A percentile compares a stretch with the other conserved stretches of the same genome.
These are phyloP conservation scores for Globisporangium rhizosaccharum DNA, from an alignment of 352 stramenopile genomes.

Conservation along the genomic window DNA sequence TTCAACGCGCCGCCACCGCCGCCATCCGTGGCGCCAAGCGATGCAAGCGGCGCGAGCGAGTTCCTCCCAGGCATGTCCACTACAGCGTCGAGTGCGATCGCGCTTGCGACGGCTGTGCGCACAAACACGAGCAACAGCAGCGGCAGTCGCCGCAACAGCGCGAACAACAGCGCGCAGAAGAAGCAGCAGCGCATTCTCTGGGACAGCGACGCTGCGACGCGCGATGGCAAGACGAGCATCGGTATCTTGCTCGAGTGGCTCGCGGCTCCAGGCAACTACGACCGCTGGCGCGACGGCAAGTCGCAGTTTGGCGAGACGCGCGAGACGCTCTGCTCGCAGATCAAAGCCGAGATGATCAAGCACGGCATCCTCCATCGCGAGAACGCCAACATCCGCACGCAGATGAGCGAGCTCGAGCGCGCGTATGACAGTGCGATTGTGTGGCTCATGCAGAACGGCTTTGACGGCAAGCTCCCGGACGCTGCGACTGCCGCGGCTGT, in stretches of 20 bases:
- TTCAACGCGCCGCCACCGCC: too few species aligned
- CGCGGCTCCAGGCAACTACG: conserved; percentile 52
- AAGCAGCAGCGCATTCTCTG: conserved; percentile 74
- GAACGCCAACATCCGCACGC: conserved; percentile 78
- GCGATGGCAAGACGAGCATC: conserved; percentile 71
- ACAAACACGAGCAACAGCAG: not conserved
- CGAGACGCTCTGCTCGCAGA: conserved; percentile 67
- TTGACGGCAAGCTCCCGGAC: conserved; percentile 21
- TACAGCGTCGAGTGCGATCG: too few species aligned
- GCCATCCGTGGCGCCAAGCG: too few species aligned
- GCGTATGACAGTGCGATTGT: conserved; percentile 45
- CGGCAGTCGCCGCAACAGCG: not conserved
- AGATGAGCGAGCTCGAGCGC: conserved; percentile 74
- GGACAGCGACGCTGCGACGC: conserved; percentile 61
- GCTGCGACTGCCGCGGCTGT: conserved; percentile 17
- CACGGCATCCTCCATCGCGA: conserved; percentile 63
- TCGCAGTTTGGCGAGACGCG: conserved; percentile 60
- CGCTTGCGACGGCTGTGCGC: too few species aligned
- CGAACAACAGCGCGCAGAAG: conserved; percentile 5
- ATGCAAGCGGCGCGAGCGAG: too few species aligned
- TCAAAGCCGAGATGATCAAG: conserved; percentile 53
- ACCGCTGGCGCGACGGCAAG: conserved; percentile 62
- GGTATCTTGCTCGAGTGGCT: conserved; percentile 66
- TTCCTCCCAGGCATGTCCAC: too few species aligned
- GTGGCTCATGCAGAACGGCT: conserved; percentile 49